Percentiles rank a stretch among this genome's conserved stretches.
These are phyloP conservation scores for Suhomyces kunorum DNA, from an alignment of 1,139 yeast species.

Conservation along the genomic window DNA sequence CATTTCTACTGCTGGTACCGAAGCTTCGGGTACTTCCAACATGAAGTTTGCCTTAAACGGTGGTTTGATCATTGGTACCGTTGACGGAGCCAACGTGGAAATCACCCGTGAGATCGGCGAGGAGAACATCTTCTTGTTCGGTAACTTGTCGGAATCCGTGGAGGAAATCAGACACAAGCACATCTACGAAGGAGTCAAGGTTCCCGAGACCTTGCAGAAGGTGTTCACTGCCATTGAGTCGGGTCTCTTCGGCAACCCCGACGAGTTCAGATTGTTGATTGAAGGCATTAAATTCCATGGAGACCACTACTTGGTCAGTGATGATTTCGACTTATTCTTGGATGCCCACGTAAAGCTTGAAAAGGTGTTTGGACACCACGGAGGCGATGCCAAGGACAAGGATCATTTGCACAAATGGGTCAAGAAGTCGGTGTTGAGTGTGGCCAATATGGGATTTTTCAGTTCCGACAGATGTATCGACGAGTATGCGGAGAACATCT, in stretches of 20 bases:
- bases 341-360: slow-evolving; percentile 80
- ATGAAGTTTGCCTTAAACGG: slow-evolving; percentile 96
- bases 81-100: slow-evolving; percentile 96
- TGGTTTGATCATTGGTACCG: slow-evolving; percentile 92
- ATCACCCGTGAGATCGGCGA: slow-evolving; percentile 92
- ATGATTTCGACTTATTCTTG: slow-evolving; percentile 84
- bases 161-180: slow-evolving; percentile 82
- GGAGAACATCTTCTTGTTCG: slow-evolving; percentile 88
- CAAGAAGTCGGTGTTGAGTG: slow-evolving; percentile 72
- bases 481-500: slow-evolving; percentile 89
- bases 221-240: slow-evolving; percentile 71
- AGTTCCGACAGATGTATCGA: slow-evolving; percentile 88
- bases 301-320: slow-evolving; percentile 83
- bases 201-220: slow-evolving; percentile 56
- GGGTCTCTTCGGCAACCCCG: slow-evolving; percentile 71
- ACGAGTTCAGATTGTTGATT: slow-evolving; percentile 66
- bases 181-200: slow-evolving; percentile 54
- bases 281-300: slow-evolving; percentile 73
- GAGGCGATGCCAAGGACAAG: slow-evolving; percentile 43
- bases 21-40: slow-evolving; percentile 94
- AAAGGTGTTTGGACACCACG: slow-evolving; percentile 58
- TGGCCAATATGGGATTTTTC: slow-evolving; percentile 94
- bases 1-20: slow-evolving; percentile 98
- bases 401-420: slow-evolving; percentile 71
- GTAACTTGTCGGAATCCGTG: slow-evolving; percentile 86